These are phyloP conservation scores for Teunomyces panamensis DNA, from an alignment of 805 yeast genomes.

Conservation along the genomic window DNA sequence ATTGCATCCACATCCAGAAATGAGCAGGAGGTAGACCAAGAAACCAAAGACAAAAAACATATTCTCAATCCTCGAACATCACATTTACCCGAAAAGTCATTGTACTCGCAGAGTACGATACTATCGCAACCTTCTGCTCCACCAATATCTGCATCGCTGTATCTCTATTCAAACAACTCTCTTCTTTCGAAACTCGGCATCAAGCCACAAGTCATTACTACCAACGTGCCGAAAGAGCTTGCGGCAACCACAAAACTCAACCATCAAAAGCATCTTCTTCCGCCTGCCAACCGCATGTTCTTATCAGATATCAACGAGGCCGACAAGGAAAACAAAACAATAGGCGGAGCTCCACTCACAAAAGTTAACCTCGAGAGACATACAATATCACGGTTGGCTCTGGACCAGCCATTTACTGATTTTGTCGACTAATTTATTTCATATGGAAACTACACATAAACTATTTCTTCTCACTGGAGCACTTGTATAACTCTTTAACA, in stretches of 20 bases:
- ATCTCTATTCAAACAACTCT: constrained; percentile 33
- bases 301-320: constrained; percentile 11
- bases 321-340: constrained; percentile 14
- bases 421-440: constrained; percentile 7
- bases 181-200: constrained; percentile 39
- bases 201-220: constrained; percentile 38
- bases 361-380: constrained; percentile 28
- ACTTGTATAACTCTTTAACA: constrained; percentile 74
- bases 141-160: constrained; percentile 26
- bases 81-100: constrained; percentile 29
- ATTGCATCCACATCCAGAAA: neutral
- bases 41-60: constrained; percentile 9
- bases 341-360: constrained; percentile 24
- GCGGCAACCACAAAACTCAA: constrained; percentile 6
- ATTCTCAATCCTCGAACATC: constrained; percentile 20
- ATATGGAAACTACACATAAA: neutral
- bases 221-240: constrained; percentile 21
- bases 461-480: constrained; percentile 6
- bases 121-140: constrained; percentile 16
- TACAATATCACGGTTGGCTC: constrained; percentile 14
- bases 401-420: constrained; percentile 6
- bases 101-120: constrained; percentile 34
- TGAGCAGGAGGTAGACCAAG: neutral
- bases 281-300: constrained; percentile 5
- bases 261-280: neutral